phyloP scores from a whole-genome alignment of 2,329 filamentous ascomycete genomes.

The Colletotrichum sp. region DNA sequence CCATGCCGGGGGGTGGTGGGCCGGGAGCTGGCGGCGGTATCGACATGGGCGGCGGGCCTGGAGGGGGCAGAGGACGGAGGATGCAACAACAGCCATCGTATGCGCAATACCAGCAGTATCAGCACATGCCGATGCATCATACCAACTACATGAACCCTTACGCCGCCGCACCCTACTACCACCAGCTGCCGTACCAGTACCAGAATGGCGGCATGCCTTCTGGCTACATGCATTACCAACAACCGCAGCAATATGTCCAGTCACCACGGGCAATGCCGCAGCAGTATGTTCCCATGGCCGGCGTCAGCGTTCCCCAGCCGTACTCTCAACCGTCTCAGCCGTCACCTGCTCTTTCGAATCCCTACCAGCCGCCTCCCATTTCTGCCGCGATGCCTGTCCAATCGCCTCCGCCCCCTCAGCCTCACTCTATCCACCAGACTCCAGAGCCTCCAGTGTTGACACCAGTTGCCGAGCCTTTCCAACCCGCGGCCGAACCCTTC shows the following conservation, averaged over 20 bases:
- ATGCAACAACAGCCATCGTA: conserved; percentile 42
- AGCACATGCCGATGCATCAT: conserved; percentile 47
- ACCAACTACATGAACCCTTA: conserved; percentile 56
- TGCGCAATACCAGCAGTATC: conserved; percentile 28
- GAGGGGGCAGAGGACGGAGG: conserved; percentile 39
- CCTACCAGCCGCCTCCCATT: conserved; percentile 59
- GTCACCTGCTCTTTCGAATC: conserved; percentile 59
- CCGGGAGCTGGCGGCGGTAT: conserved; percentile 24
- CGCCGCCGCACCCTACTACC: conserved; percentile 48
- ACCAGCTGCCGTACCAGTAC: conserved; percentile 63
- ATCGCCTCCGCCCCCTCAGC: conserved; percentile 52
- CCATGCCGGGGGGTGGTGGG: conserved; percentile 52
- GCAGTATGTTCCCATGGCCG: conserved; percentile 59
- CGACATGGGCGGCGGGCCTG: conserved; percentile 35
- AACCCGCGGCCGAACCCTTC: background rate
- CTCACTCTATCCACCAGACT: conserved; percentile 9
- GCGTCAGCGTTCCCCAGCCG: conserved; percentile 45
- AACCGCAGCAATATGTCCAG: conserved; percentile 44
- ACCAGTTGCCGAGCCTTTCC: background rate
- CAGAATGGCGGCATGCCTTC: conserved; percentile 55
- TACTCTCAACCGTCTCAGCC: conserved; percentile 55
- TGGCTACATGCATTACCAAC: conserved; percentile 54
- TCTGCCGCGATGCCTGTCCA: conserved; percentile 49
- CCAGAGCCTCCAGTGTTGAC: conserved; percentile 17
- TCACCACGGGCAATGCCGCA: conserved; percentile 55